phyloP scores from a whole-genome alignment of 768 basidiomycete genomes.

The Naganishia vaughanmartiniae region DNA sequence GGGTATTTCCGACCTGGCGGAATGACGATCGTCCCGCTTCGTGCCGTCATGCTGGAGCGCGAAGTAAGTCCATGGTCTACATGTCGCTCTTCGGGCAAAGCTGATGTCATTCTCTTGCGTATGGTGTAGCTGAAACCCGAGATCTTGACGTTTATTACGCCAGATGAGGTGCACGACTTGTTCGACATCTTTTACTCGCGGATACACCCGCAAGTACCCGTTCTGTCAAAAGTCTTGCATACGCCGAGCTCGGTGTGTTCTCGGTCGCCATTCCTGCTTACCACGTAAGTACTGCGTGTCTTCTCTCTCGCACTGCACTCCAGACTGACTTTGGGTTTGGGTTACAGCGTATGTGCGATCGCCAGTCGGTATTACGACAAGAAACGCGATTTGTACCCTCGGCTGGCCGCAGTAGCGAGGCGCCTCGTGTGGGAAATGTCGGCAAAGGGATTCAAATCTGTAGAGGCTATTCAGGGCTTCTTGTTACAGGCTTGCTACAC shows the following conservation, averaged over 20 bases:
- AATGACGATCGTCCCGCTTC: constrained; percentile 78
- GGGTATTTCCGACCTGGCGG: constrained; percentile 92
- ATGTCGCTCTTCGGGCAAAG: not conserved
- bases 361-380: constrained; percentile 82
- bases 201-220: constrained; percentile 61
- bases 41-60: constrained; percentile 73
- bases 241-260: constrained; percentile 91
- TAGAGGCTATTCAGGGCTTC: constrained; percentile 94
- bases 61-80: constrained; percentile 25
- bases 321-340: not conserved
- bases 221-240: constrained; percentile 84
- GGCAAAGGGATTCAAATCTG: constrained; percentile 57
- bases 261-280: constrained; percentile 89
- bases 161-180: constrained; percentile 84
- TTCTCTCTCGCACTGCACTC: constrained; percentile 21
- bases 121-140: constrained; percentile 75
- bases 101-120: not conserved
- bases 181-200: constrained; percentile 66
- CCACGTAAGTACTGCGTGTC: constrained; percentile 67
- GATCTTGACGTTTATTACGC: constrained; percentile 81
- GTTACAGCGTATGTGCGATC: constrained; percentile 78
- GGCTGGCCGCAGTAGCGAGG: constrained; percentile 66
- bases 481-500: constrained; percentile 84
- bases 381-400: constrained; percentile 75
- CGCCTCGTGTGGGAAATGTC: constrained; percentile 70